phyloP scores from a whole-genome alignment of 768 basidiomycete genomes.

The Suillus subluteus region DNA sequence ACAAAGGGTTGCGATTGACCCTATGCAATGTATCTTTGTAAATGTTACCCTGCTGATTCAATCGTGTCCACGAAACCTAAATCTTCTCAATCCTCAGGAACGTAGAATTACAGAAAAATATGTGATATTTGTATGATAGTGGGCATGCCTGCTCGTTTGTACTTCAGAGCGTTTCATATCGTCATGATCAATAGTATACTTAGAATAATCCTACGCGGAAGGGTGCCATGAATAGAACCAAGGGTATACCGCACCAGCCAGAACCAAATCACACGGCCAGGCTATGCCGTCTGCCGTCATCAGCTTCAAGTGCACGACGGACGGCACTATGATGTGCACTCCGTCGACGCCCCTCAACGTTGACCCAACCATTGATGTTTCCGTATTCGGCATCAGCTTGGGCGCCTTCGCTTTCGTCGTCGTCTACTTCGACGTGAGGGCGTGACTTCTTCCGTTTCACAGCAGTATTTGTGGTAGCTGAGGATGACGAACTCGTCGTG shows the following conservation, averaged over 20 bases:
- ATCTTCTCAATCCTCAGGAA: neutral
- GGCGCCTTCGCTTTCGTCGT: constrained; percentile 69
- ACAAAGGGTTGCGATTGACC: constrained; percentile 7
- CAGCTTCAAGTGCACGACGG: constrained; percentile 42
- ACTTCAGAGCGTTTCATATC: constrained; percentile 22
- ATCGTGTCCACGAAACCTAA: neutral
- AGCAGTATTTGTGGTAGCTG: constrained; percentile 27
- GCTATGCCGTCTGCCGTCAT: constrained; percentile 67
- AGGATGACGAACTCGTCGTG: constrained; percentile 37
- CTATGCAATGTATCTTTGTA: constrained; percentile 6
- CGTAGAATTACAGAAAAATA: constrained; percentile 33
- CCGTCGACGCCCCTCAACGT: constrained; percentile 59
- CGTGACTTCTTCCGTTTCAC: constrained; percentile 59
- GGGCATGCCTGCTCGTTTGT: constrained; percentile 13
- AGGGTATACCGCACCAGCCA: constrained; percentile 13
- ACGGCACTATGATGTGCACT: constrained; percentile 35
- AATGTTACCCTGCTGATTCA: neutral
- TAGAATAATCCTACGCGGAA: constrained; percentile 36
- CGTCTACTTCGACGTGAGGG: constrained; percentile 45
- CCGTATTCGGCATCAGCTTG: constrained; percentile 73
- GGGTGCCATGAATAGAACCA: constrained; percentile 24
- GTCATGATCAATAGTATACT: constrained; percentile 32
- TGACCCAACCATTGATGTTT: constrained; percentile 48
- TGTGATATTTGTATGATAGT: constrained; percentile 29
- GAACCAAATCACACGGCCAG: constrained; percentile 54